phyloP scores from a whole-genome alignment of 257 asterid genomes.

The Linderniella brevidens region DNA sequence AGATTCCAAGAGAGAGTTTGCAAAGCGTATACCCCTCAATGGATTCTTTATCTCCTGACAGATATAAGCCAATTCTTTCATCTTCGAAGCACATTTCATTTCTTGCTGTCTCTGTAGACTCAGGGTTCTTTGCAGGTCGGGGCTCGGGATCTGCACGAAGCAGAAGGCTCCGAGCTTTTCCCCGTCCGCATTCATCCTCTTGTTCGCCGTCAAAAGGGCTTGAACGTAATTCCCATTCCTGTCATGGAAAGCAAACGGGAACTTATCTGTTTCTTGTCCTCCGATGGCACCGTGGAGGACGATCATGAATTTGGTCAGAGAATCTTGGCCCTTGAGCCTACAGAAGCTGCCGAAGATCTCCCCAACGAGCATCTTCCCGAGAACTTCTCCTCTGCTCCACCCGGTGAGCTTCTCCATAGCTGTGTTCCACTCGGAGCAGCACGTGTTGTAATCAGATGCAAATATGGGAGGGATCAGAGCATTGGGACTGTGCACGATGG shows the following conservation, averaged over 20 bases:
- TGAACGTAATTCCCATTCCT: constrained; percentile 52
- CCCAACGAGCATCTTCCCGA: constrained; percentile 73
- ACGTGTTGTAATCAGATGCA: constrained; percentile 72
- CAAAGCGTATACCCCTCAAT: constrained; percentile 58
- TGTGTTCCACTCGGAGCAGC: constrained; percentile 88
- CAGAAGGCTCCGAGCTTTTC: constrained; percentile 73
- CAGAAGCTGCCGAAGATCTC: constrained; percentile 73
- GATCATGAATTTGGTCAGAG: constrained; percentile 16
- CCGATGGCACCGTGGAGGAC: constrained; percentile 66
- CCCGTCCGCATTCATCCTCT: constrained; percentile 60
- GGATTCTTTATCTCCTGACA: constrained; percentile 77
- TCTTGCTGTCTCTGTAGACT: constrained; percentile 55
- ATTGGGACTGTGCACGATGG: constrained; percentile 75
- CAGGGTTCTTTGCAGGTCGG: constrained; percentile 50
- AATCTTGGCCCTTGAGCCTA: constrained; percentile 21
- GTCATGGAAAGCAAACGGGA: constrained; percentile 22
- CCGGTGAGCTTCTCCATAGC: constrained; percentile 93
- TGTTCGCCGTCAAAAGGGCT: constrained; percentile 16
- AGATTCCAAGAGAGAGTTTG: constrained; percentile 64
- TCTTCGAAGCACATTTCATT: constrained; percentile 27
- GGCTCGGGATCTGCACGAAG: constrained; percentile 68
- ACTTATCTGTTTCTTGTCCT: constrained; percentile 44
- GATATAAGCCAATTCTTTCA: constrained; percentile 77
- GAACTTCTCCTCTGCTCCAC: constrained; percentile 49
- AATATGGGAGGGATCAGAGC: constrained; percentile 89